Evolutionary conservation across 441 rosid genomes (phyloP).

Genomic region (Arabidopsis lyrata): DNA sequence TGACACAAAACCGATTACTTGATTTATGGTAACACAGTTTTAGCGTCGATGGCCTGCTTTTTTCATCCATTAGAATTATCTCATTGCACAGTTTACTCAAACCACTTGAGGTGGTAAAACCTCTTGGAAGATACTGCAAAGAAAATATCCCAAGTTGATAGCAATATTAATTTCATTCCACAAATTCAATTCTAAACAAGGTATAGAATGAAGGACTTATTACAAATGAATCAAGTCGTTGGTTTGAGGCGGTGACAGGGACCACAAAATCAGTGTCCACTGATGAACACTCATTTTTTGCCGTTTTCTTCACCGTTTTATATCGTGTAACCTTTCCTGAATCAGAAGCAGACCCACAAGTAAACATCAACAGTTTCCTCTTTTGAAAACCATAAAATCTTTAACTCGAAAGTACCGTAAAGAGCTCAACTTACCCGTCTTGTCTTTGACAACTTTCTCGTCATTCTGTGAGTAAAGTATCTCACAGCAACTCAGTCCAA

Average conservation of each 20-base stretch:
- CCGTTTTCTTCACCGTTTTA: not conserved
- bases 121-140: not conserved
- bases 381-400: too few relatives aligned
- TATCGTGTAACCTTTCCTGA: not conserved
- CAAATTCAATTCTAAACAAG: not conserved
- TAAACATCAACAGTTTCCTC: not conserved
- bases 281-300: not conserved
- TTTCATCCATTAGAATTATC: not conserved
- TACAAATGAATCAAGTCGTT: not conserved
- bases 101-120: constrained; percentile 6
- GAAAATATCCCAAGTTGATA: not conserved
- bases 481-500: constrained; percentile 1
- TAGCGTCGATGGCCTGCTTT: not conserved
- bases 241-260: constrained; percentile 11
- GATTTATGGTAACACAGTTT: not conserved
- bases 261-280: not conserved
- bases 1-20: not conserved
- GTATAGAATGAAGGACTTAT: constrained; percentile 6
- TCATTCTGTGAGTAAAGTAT: not conserved
- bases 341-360: not conserved
- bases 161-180: not conserved
- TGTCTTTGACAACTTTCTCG: not conserved
- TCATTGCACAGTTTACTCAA: not conserved
- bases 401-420: not conserved
- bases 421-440: not conserved